phyloP scores from a whole-genome alignment of 208 protist genomes.

The Leptomonas seymouri region DNA sequence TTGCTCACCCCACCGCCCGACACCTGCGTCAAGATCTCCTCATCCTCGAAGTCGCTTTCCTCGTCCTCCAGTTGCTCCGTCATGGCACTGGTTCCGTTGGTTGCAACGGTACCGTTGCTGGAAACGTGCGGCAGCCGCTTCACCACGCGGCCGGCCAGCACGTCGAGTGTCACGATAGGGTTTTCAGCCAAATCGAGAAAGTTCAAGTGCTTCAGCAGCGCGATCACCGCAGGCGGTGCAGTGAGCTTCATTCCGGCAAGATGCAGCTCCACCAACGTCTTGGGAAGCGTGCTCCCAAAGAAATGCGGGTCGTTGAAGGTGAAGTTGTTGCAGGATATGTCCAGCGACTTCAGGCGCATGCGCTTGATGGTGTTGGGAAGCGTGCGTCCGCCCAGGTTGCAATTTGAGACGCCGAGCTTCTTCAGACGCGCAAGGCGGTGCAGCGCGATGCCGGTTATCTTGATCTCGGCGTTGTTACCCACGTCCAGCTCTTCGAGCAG shows the following conservation, averaged over 20 bases:
- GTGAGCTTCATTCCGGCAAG: slow-evolving; percentile 64
- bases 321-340: slow-evolving; percentile 82
- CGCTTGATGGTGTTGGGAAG: slow-evolving; percentile 62
- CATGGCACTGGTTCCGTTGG: slow-evolving; percentile 22
- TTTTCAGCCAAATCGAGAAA: slow-evolving; percentile 80
- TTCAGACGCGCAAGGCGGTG: slow-evolving; percentile 41
- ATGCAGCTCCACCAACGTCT: slow-evolving; percentile 72
- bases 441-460: slow-evolving; percentile 52
- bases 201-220: slow-evolving; percentile 54
- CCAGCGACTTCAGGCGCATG: slow-evolving; percentile 57
- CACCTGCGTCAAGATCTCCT: slow-evolving; percentile 38
- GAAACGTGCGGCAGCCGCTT: slow-evolving; percentile 43
- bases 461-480: slow-evolving; percentile 68
- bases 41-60: slow-evolving; percentile 28
- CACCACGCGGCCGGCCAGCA: slow-evolving; percentile 79
- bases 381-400: slow-evolving; percentile 53
- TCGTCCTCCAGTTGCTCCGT: slow-evolving; percentile 13
- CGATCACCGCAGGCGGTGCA: slow-evolving; percentile 70
- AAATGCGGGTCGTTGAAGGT: slow-evolving; percentile 71
- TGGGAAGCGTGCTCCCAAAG: slow-evolving; percentile 63
- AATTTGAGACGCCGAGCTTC: slow-evolving; percentile 68
- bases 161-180: slow-evolving; percentile 82
- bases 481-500: slow-evolving; percentile 73
- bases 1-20: slow-evolving; percentile 34
- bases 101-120: slow-evolving; percentile 25